Base-by-base conservation (phyloP, 345 rosid species). In the Salix purpurea region DNA sequence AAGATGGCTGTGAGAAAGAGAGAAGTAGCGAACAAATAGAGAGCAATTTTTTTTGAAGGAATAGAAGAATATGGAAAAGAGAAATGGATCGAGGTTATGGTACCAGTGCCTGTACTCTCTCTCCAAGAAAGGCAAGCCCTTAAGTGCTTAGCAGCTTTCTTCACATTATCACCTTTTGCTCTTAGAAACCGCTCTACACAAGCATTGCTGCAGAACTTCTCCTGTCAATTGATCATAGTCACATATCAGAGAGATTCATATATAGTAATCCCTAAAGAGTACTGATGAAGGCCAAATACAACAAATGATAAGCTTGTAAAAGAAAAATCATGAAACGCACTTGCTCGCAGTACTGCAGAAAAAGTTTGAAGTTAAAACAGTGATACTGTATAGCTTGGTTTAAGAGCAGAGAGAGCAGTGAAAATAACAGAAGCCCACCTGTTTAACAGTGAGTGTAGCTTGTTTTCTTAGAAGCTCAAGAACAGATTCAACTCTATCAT, bases 121-220 rank as follows among this genome's bases (percentile, higher is more conserved):
- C 97, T 92, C 99, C 99, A 96, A 26, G 94, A 87, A 83, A 96
- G 97, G 78, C 95, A 93, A 24, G 97, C 85, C 62, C 90, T 79
- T 40, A 96, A 85, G 74, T 86, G 89, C 83, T 92, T 96, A 5
- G 94, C 88, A 65, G 98, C 90, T 85, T 91, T 96, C 89, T 91
- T 96, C 66, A 91, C 94, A 61, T 80, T 90, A 15, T 89, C 95
- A 60, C 97, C 92, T 87, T 90, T 94, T 5, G 89, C 88, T 74
- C 81, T 89, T 76, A 96, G 74, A 80, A 93, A 96, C 78, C 98
- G 82, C 80, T 90, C 95, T 2, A 92, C 89, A 52, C 99, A 96
- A 56, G 84, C 91, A 16, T 74, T 86, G 88, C 83, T 88, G 84
- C 99, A 96, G 86, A 91, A 96, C 85, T 90, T 92, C 87, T 92